phyloP scores from a whole-genome alignment of 2,329 filamentous ascomycete genomes.

The Xylaria sp. region DNA sequence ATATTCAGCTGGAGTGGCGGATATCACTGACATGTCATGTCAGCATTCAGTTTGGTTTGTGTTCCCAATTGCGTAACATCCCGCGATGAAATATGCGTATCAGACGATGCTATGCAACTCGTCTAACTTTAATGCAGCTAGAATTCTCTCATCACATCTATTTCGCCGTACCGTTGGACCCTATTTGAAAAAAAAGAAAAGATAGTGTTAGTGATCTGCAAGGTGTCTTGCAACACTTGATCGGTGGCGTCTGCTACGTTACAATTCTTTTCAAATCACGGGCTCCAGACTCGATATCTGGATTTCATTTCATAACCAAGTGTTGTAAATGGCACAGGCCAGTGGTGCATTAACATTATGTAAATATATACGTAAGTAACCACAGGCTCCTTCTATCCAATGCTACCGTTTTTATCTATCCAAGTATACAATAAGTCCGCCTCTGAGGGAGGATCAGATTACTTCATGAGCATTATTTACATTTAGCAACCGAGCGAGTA shows the following conservation, averaged over 20 bases:
- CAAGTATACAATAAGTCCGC: slow-evolving; percentile 20
- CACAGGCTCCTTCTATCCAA: slow-evolving; percentile 14
- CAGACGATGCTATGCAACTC: no score
- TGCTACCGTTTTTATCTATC: slow-evolving; percentile 34
- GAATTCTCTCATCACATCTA: background rate
- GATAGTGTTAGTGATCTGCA: background rate
- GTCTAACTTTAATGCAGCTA: background rate
- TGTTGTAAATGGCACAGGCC: background rate
- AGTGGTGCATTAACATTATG: slow-evolving; percentile 18
- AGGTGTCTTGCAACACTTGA: background rate
- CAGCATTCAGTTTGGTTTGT: no score
- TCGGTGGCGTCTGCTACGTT: background rate
- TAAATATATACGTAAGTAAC: slow-evolving; percentile 9
- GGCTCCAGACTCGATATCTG: background rate
- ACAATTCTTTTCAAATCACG: background rate
- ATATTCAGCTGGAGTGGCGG: no score
- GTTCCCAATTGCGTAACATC: no score
- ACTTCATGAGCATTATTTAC: slow-evolving; percentile 29
- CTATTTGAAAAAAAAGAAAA: background rate
- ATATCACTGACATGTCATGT: no score
- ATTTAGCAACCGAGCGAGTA: slow-evolving; percentile 47
- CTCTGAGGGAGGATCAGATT: background rate
- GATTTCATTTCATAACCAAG: background rate
- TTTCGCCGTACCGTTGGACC: background rate
- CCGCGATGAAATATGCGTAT: no score